A percentile compares a stretch with the other conserved stretches of the same genome.
Evolutionary conservation across 768 basidiomycete genomes (phyloP).

Genomic region (Dacryopinax spathularia): DNA sequence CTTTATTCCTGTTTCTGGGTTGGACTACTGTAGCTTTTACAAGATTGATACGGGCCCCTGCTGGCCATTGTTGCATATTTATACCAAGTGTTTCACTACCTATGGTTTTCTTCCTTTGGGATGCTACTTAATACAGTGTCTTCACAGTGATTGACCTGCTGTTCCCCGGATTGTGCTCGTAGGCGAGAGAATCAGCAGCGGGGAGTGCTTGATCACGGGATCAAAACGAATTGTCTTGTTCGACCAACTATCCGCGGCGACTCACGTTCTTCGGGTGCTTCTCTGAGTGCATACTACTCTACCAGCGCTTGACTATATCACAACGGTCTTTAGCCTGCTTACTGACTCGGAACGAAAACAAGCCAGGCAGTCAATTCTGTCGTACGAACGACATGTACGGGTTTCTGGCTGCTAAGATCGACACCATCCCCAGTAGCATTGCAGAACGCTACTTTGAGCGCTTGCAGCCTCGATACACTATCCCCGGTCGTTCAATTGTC

Average conservation of each 20-base stretch:
- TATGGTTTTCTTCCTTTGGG: background rate
- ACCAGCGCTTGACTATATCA: no score
- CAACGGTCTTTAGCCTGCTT: no score
- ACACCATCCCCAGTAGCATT: background rate
- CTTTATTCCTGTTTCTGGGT: background rate
- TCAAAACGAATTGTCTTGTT: no score
- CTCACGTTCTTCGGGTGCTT: no score
- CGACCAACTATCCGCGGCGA: no score
- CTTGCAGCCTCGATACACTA: background rate
- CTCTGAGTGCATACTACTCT: no score
- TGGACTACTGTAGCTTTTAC: background rate
- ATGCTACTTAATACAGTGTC: background rate
- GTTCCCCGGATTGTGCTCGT: no score
- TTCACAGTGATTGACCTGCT: no score
- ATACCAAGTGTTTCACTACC: slow-evolving; percentile 1
- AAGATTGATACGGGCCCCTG: background rate
- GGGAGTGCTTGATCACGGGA: no score
- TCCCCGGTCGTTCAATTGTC: background rate
- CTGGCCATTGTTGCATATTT: background rate
- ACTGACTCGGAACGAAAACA: no score
- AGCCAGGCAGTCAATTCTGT: no score
- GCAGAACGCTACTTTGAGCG: background rate
- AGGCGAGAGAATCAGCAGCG: no score
- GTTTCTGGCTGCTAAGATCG: background rate
- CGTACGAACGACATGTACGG: background rate